Percentiles rank a stretch among this genome's conserved stretches.
Evolutionary conservation across 768 basidiomycete genomes (phyloP).

Genomic region (Rhodotorula babjevae): DNA sequence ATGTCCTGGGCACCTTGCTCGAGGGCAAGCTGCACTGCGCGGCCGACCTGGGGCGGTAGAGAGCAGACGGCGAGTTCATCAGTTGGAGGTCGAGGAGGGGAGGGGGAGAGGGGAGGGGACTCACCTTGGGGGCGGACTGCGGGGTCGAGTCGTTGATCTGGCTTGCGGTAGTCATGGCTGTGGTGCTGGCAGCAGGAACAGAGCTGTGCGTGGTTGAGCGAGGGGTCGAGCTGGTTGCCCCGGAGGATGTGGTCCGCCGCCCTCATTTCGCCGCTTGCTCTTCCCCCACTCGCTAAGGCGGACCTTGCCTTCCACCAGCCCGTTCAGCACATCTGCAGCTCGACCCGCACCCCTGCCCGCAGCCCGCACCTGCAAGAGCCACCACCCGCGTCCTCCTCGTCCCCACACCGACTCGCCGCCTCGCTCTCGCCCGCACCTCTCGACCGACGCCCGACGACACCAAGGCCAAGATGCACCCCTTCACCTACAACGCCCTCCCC

Average conservation of each 20-base stretch:
- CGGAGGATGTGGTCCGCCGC: no score
- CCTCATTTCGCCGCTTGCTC: no score
- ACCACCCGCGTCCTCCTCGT: no score
- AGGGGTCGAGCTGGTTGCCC: no score
- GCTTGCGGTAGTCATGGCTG: neutral
- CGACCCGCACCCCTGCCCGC: no score
- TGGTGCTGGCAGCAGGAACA: neutral
- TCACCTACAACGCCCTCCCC: constrained; percentile 50
- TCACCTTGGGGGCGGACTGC: neutral
- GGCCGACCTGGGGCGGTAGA: constrained; percentile 27
- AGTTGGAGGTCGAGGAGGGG: neutral
- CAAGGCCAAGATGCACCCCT: constrained; percentile 45
- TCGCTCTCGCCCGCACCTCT: neutral
- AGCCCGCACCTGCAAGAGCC: no score
- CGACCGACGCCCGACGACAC: neutral
- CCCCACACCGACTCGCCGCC: neutral
- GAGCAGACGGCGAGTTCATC: neutral
- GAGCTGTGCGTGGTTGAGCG: no score
- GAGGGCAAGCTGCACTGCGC: constrained; percentile 27
- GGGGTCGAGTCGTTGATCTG: neutral
- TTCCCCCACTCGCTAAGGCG: no score
- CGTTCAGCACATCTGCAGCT: no score
- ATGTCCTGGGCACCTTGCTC: constrained; percentile 32
- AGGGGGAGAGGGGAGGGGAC: neutral
- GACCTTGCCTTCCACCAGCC: no score